phyloP scores from a whole-genome alignment of 2,329 filamentous ascomycete species.

The Cryphonectria parasitica region DNA sequence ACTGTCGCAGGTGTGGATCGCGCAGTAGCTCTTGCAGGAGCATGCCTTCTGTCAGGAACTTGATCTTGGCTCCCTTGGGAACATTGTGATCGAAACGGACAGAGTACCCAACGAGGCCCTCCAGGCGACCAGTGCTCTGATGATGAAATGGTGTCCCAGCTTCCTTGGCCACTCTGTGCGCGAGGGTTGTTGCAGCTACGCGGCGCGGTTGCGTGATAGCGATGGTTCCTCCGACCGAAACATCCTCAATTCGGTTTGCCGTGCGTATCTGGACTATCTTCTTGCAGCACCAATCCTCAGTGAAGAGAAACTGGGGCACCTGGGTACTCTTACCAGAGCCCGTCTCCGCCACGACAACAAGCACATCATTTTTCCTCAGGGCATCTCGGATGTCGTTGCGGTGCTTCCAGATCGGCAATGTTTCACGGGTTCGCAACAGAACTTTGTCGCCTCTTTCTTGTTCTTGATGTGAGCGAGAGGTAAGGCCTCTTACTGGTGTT shows the following conservation, averaged over 20 bases:
- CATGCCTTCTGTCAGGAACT: constrained; percentile 96
- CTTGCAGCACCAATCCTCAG: constrained; percentile 77
- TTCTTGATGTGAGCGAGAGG: not conserved
- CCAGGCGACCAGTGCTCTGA: constrained; percentile 33
- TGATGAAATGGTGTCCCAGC: constrained; percentile 57
- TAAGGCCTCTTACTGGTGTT: constrained; percentile 32
- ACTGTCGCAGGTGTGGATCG: constrained; percentile 80
- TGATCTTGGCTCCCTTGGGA: constrained; percentile 82
- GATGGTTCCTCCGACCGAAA: constrained; percentile 74
- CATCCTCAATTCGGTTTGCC: constrained; percentile 43
- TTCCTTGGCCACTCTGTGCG: constrained; percentile 84
- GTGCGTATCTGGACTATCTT: constrained; percentile 54
- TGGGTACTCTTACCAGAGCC: constrained; percentile 98
- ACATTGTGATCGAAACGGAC: constrained; percentile 91
- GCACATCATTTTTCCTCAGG: constrained; percentile 70
- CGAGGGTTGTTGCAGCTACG: constrained; percentile 90
- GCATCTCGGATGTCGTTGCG: constrained; percentile 69
- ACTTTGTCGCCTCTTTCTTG: constrained; percentile 21
- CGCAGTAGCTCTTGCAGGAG: constrained; percentile 89
- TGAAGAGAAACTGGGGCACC: constrained; percentile 84
- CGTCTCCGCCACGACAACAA: constrained; percentile 90
- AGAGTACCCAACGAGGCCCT: constrained; percentile 81
- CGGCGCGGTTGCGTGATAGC: constrained; percentile 93
- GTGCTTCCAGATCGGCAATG: constrained; percentile 80
- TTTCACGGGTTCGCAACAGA: constrained; percentile 56